phyloP scores from a whole-genome alignment of 768 basidiomycete species.

The Pleurotus eryngii region DNA sequence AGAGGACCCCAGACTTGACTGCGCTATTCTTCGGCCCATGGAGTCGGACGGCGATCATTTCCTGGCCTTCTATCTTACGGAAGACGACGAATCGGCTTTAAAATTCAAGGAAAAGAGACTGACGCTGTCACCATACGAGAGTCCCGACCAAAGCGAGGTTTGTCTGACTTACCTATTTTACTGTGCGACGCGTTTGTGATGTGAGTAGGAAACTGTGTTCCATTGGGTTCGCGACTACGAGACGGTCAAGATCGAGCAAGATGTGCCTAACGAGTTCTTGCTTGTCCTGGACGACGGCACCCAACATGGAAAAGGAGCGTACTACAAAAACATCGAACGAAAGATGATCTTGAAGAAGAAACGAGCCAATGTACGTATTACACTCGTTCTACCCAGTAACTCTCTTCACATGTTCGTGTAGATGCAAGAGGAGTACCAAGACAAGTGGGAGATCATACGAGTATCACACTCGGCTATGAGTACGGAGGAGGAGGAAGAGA shows the following conservation, averaged over 20 bases:
- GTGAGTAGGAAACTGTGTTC: slow-evolving; percentile 61
- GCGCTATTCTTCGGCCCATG: slow-evolving; percentile 84
- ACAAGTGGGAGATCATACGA: slow-evolving; percentile 82
- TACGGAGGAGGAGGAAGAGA: slow-evolving; percentile 72
- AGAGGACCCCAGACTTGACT: slow-evolving; percentile 79
- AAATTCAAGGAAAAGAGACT: slow-evolving; percentile 60
- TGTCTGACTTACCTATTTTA: slow-evolving; percentile 8
- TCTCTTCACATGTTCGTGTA: slow-evolving; percentile 21
- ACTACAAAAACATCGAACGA: slow-evolving; percentile 86
- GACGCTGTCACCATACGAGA: slow-evolving; percentile 37
- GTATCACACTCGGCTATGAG: slow-evolving; percentile 69
- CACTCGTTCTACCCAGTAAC: background rate
- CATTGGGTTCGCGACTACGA: slow-evolving; percentile 83
- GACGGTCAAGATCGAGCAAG: slow-evolving; percentile 82
- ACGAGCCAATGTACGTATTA: slow-evolving; percentile 62
- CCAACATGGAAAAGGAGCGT: slow-evolving; percentile 63
- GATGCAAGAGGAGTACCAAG: slow-evolving; percentile 69
- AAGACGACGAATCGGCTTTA: slow-evolving; percentile 67
- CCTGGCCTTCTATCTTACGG: slow-evolving; percentile 79
- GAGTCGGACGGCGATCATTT: slow-evolving; percentile 87
- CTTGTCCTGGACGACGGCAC: slow-evolving; percentile 69
- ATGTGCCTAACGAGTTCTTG: slow-evolving; percentile 81
- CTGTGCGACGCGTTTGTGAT: background rate
- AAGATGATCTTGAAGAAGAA: slow-evolving; percentile 88
- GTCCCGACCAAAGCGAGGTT: slow-evolving; percentile 56